Conservation (phyloP, 495 filamentous ascomycete species). For the Penicillium goetzii region DNA sequence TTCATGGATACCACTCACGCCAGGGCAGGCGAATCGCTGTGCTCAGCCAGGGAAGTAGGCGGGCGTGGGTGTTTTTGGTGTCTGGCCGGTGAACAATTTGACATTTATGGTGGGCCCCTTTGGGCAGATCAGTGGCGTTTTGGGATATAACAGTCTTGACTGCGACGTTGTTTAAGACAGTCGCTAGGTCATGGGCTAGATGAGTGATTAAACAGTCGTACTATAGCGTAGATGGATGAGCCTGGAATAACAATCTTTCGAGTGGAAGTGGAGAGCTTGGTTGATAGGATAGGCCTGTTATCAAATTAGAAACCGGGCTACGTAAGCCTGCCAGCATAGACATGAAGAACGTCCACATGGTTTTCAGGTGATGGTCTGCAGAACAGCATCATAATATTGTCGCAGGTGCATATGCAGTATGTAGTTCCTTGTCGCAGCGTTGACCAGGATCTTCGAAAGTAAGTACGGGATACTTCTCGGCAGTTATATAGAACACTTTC, state of each 20-base stretch:
- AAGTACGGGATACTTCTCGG: neutral
- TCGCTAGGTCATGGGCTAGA: constrained; percentile 13
- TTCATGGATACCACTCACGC: constrained; percentile 15
- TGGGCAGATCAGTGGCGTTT: constrained; percentile 15
- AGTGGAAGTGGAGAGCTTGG: constrained; percentile 11
- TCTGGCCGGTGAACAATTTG: constrained; percentile 27
- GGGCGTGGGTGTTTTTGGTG: constrained; percentile 7
- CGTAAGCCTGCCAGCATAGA: neutral
- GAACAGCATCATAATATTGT: neutral
- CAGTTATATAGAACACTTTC: neutral
- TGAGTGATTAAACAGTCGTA: constrained; percentile 12
- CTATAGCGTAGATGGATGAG: constrained; percentile 12
- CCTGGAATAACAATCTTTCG: constrained; percentile 7
- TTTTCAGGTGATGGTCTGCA: constrained; percentile 4
- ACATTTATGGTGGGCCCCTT: constrained; percentile 16
- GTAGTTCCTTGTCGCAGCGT: neutral
- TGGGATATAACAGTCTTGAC: neutral
- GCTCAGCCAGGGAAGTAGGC: neutral
- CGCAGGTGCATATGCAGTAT: neutral
- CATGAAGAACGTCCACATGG: constrained; percentile 13
- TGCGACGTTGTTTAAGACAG: constrained; percentile 1
- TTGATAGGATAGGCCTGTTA: constrained; percentile 4
- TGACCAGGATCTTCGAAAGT: neutral
- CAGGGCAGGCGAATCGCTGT: constrained; percentile 1
- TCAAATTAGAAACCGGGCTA: neutral